These are phyloP conservation scores for Hymenoscyphus scutula DNA, from an alignment of 2,329 filamentous ascomycete genomes.

Conservation along the genomic window DNA sequence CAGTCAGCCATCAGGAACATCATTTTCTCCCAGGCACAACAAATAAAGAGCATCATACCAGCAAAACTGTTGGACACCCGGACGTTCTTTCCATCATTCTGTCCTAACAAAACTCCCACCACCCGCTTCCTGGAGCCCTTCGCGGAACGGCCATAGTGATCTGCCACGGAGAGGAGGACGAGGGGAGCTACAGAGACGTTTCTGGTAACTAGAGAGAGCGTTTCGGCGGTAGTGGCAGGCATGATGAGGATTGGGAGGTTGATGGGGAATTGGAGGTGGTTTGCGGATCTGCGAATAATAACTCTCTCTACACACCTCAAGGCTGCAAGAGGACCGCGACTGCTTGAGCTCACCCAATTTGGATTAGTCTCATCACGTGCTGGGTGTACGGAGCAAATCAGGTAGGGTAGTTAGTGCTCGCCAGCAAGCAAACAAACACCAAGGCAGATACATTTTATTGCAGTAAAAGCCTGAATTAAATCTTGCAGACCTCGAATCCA, in stretches of 20 bases:
- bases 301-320: conserved; percentile 14
- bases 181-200: conserved; percentile 97
- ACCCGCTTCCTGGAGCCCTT: conserved; percentile 86
- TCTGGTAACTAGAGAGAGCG: conserved; percentile 87
- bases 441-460: too few species aligned
- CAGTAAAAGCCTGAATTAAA: too few species aligned
- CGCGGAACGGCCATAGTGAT: conserved; percentile 93
- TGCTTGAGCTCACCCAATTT: conserved; percentile 12
- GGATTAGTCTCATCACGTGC: not conserved
- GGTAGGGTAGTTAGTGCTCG: too few species aligned
- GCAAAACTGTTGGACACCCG: conserved; percentile 99
- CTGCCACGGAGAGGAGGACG: conserved; percentile 94
- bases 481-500: too few species aligned
- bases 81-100: conserved; percentile 95
- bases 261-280: conserved; percentile 11
- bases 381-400: not conserved
- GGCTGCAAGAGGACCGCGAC: conserved; percentile 29
- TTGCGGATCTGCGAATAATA: conserved; percentile 9
- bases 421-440: too few species aligned
- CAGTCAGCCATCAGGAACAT: not conserved
- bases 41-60: conserved; percentile 53
- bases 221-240: conserved; percentile 96
- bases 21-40: not conserved
- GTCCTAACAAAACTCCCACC: conserved; percentile 89
- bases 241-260: conserved; percentile 52